phyloP scores from a whole-genome alignment of 306 rosid species.

The Rosa multiflora region DNA sequence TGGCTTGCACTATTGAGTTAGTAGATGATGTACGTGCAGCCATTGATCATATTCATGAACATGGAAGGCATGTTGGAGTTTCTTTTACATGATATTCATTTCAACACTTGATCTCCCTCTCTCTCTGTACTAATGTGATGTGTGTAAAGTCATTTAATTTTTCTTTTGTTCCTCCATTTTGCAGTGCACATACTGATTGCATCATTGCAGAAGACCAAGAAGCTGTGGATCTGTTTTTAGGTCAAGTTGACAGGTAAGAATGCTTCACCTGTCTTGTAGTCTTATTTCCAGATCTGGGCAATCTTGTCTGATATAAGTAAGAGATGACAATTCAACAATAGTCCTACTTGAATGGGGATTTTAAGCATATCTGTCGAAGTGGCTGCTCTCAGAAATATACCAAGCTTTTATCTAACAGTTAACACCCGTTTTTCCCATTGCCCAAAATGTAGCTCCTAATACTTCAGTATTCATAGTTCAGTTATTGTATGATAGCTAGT shows the following conservation, averaged over 20 bases:
- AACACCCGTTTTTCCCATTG: background rate
- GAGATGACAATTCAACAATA: background rate
- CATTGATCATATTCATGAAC: conserved; percentile 70
- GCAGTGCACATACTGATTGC: conserved; percentile 98
- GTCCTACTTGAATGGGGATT: background rate
- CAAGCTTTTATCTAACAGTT: background rate
- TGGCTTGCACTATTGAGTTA: conserved; percentile 88
- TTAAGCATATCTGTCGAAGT: background rate
- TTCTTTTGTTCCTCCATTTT: conserved; percentile 22
- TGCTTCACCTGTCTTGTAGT: background rate
- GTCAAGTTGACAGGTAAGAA: conserved; percentile 84
- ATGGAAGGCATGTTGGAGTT: conserved; percentile 77
- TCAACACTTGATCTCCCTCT: conserved; percentile 18
- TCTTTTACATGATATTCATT: conserved; percentile 20
- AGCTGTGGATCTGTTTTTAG: conserved; percentile 66
- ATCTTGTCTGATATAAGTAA: background rate
- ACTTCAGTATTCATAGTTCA: background rate
- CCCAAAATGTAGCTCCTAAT: background rate
- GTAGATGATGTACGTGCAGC: conserved; percentile 84
- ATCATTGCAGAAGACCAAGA: conserved; percentile 71
- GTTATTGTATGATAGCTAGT: background rate
- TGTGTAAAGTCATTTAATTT: background rate
- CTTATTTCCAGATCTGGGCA: background rate
- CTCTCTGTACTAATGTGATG: background rate
- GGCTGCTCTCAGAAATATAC: background rate